Base-by-base conservation (phyloP, 805 yeast genomes). In the Pichia nakasei region DNA sequence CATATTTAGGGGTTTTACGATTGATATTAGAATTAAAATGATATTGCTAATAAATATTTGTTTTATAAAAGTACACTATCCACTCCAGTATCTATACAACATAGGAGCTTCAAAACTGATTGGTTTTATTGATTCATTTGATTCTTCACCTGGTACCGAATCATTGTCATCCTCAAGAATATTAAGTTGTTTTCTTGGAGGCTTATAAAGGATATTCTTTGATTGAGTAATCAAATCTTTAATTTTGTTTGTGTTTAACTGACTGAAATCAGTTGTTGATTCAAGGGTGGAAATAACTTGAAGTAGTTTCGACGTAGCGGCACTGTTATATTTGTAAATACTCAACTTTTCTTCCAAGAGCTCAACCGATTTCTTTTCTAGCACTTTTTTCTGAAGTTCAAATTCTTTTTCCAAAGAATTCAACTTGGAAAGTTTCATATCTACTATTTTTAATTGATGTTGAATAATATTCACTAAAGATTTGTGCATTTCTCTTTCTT, bases 401-500 rank as follows among this genome's bases (percentile, higher is more conserved):
- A 78, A 68, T 37, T 80, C 76, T 56, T 72, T 76, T 59, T 84
- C 93, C 38, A 83, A 65, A 42, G 73, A 75, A 34, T 69, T 72
- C 37, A 85, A 65, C 48, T 80, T 76, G 21, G 64, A 60, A 48
- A 84, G 54, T 63, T 85, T 85, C 48, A 81, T 52, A 47, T 82
- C 83, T 29, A 85, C 68, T 53, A 82, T 80, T 43, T 74, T 71
- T 46, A 82, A 51, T 58, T 82, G 80, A 35, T 75, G 73, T 55
- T 81, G 80, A 18, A 83, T 68, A 38, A 85, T 71, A 24, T 71
- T 70, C 22, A 72, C 68, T 12, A 82, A 63, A 20, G 81, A 60
- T 43, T 73, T 75, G 52, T 78, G 72, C 80, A 80, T 77, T 56
- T 82, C 87, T 48, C 88, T 69, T 56, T 86, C 96, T 60, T 85